These are phyloP conservation scores for Rugonectria rugulosa DNA, from an alignment of 2,329 filamentous ascomycete species.

Conservation along the genomic window DNA sequence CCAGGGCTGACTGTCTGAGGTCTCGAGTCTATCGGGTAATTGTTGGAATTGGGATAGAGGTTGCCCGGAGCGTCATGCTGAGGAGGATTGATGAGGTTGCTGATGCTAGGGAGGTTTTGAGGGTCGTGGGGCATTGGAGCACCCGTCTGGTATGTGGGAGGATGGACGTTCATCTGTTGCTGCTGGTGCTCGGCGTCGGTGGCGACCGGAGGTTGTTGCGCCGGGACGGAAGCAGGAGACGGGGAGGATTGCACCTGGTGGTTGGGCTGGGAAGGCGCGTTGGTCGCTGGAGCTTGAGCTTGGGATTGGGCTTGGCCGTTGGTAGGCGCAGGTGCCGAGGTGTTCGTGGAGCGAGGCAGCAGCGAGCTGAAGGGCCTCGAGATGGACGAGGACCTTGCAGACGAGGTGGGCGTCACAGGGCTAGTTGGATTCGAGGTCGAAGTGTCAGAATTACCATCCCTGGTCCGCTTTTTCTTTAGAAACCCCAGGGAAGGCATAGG, in stretches of 20 bases:
- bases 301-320: constrained; percentile 27
- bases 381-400: constrained; percentile 52
- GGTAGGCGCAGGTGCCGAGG: constrained; percentile 36
- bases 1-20: constrained; percentile 48
- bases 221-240: constrained; percentile 23
- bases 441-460: constrained; percentile 80
- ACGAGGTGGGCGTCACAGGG: constrained; percentile 66
- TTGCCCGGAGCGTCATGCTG: constrained; percentile 52
- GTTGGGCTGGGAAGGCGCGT: constrained; percentile 31
- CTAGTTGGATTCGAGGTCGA: constrained; percentile 72
- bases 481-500: constrained; percentile 94
- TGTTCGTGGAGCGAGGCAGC: constrained; percentile 44
- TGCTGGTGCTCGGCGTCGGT: constrained; percentile 35
- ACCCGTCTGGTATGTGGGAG: constrained; percentile 38
- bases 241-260: constrained; percentile 34
- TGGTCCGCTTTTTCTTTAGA: constrained; percentile 98
- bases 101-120: constrained; percentile 81
- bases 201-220: constrained; percentile 29
- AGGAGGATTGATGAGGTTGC: constrained; percentile 77
- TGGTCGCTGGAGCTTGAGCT: constrained; percentile 33
- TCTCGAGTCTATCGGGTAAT: constrained; percentile 39
- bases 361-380: constrained; percentile 55
- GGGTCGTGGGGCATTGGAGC: constrained; percentile 51
- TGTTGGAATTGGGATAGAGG: constrained; percentile 37
- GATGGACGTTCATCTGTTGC: constrained; percentile 39